These are phyloP conservation scores for Neophaeococcomyces aloes DNA, from an alignment of 2,329 filamentous ascomycete species.

Conservation along the genomic window DNA sequence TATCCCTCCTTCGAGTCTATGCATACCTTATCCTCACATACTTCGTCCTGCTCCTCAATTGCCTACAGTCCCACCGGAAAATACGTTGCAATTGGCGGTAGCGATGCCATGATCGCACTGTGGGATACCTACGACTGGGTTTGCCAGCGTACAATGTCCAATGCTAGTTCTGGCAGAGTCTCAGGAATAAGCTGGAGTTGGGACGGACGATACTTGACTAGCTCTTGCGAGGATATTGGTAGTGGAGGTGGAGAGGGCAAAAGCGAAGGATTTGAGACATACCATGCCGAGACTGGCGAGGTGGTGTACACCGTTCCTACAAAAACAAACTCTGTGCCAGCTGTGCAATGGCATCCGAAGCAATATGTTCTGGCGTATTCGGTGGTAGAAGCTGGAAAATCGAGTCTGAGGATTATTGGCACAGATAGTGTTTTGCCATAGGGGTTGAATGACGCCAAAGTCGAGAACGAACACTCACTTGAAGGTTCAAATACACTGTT, in stretches of 20 bases:
- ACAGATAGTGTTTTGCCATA: slow-evolving; percentile 28
- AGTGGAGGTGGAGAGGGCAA: slow-evolving; percentile 26
- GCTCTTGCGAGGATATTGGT: slow-evolving; percentile 38
- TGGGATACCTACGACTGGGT: slow-evolving; percentile 44
- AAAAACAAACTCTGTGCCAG: slow-evolving; percentile 32
- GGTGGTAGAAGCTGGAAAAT: slow-evolving; percentile 32
- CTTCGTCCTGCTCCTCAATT: slow-evolving; percentile 38
- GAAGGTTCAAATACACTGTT: too few relatives aligned
- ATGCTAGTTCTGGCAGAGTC: slow-evolving; percentile 34
- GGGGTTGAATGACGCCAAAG: background rate
- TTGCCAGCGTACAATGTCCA: slow-evolving; percentile 38
- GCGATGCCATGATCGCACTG: slow-evolving; percentile 40
- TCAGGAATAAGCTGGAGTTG: slow-evolving; percentile 41
- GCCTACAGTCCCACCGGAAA: slow-evolving; percentile 37
- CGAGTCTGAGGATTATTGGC: slow-evolving; percentile 39
- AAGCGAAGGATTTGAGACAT: slow-evolving; percentile 36
- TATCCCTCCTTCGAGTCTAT: slow-evolving; percentile 36
- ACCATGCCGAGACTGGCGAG: slow-evolving; percentile 41
- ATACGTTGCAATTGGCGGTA: slow-evolving; percentile 40
- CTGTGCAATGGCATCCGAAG: slow-evolving; percentile 41
- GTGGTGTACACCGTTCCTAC: slow-evolving; percentile 37
- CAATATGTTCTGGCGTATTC: slow-evolving; percentile 42
- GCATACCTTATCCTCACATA: slow-evolving; percentile 39
- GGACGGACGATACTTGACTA: slow-evolving; percentile 39
- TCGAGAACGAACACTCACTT: background rate